Evolutionary conservation across 805 yeast genomes (phyloP), one percentile per base, ranked within the genome.

Genomic region (Nakazawaea molendinolei): DNA sequence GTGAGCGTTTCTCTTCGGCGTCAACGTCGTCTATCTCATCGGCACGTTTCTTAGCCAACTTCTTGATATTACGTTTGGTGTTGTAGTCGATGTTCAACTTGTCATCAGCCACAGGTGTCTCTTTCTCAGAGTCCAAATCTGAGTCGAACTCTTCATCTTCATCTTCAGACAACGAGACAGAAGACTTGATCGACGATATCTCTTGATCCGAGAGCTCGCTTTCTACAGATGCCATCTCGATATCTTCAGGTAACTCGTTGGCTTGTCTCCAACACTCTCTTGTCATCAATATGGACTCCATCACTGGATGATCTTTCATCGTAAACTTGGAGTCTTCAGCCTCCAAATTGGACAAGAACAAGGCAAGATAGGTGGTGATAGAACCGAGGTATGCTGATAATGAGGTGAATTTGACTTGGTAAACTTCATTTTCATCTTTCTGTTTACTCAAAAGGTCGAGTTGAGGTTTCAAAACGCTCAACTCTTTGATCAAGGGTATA

Each of bases 221-320:
- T 21, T 21, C 33, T 8, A 48, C 57, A 5, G 46, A 41, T 24
- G 52, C 57, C 6, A 50, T 51, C 29, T 14, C 37, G 17, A 43
- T 23, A 10, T 41, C 52, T 23, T 51, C 66, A 10, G 70, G 71
- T 23, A 79, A 52, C 42, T 65, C 74, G 31, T 61, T 67, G 4
- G 94, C 95, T 49, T 83, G 89, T 52, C 92, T 74, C 95, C 96
- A 89, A 13, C 85, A 69, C 51, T 90, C 96, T 46, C 94, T 71
- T 3, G 92, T 69, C 36, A 82, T 77, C 36, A 90, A 62, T 23
- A 90, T 79, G 20, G 82, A 73, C 50, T 85, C 87, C 96, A 92
- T 90, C 2, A 90, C 80, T 3, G 90, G 83, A 46, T 83, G 90
- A 38, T 86, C 94, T 48, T 86, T 86, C 81, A 89, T 77, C 8